Conservation (phyloP, 2,329 filamentous ascomycete species). For the Alternaria triticina region DNA sequence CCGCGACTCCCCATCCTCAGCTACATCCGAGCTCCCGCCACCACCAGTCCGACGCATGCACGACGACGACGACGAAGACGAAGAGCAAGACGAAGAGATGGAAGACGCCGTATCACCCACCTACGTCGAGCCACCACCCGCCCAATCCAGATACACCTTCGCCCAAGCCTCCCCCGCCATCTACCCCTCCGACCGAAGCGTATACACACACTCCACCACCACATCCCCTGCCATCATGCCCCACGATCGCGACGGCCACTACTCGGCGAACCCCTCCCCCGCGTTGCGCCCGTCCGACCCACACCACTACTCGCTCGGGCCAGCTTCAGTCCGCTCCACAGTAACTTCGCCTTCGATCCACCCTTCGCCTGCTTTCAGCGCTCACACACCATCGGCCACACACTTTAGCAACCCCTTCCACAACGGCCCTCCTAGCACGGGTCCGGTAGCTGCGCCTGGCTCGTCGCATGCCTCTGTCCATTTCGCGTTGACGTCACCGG, state of each 20-base stretch:
- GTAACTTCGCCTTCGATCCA: slow-evolving; percentile 44
- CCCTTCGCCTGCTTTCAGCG: slow-evolving; percentile 50
- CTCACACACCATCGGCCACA: slow-evolving; percentile 43
- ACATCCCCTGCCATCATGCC: slow-evolving; percentile 50
- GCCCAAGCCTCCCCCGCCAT: slow-evolving; percentile 43
- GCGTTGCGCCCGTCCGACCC: slow-evolving; percentile 51
- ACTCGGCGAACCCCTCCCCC: slow-evolving; percentile 53
- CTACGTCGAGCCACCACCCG: slow-evolving; percentile 13
- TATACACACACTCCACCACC: slow-evolving; percentile 41
- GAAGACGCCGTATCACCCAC: slow-evolving; percentile 45
- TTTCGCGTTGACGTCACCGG: slow-evolving; percentile 47
- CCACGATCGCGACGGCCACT: slow-evolving; percentile 52
- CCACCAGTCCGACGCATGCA: slow-evolving; percentile 19
- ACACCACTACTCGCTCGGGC: slow-evolving; percentile 55
- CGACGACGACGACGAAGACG: slow-evolving; percentile 54
- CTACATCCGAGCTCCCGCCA: slow-evolving; percentile 31
- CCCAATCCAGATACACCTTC: slow-evolving; percentile 32
- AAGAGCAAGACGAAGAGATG: slow-evolving; percentile 58
- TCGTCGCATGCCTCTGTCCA: slow-evolving; percentile 33
- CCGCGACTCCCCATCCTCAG: slow-evolving; percentile 33
- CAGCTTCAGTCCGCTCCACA: slow-evolving; percentile 48
- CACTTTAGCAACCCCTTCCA: slow-evolving; percentile 43
- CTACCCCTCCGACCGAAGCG: slow-evolving; percentile 46
- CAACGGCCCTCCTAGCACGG: slow-evolving; percentile 32
- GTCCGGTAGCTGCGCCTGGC: slow-evolving; percentile 22